These are phyloP conservation scores for Dalbergia cultrata DNA, from an alignment of 306 rosid genomes.

Conservation along the genomic window DNA sequence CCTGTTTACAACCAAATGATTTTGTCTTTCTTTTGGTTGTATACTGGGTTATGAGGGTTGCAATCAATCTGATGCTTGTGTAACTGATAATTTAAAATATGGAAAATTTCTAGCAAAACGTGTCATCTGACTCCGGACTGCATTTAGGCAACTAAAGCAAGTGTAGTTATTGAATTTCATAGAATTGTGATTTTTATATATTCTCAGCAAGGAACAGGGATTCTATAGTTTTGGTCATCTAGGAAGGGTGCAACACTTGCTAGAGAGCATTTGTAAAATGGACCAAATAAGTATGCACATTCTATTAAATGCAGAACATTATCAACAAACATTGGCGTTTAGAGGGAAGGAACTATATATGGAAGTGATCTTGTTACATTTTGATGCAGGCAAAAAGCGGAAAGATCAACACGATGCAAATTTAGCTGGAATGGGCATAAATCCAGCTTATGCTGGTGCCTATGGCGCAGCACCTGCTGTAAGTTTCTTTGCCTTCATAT, in stretches of 20 bases:
- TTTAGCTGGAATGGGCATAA: conserved; percentile 82
- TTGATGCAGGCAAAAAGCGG: conserved; percentile 77
- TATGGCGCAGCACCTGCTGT: conserved; percentile 85
- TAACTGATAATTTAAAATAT: not conserved
- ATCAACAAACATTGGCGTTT: conserved; percentile 10
- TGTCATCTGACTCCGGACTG: not conserved
- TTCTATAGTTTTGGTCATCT: conserved; percentile 25
- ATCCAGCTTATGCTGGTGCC: conserved; percentile 85
- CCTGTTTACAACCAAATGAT: conserved; percentile 18
- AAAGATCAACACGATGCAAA: conserved; percentile 91
- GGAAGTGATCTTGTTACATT: conserved; percentile 25
- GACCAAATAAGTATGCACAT: conserved; percentile 2
- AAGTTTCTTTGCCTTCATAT: conserved; percentile 50
- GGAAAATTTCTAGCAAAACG: conserved; percentile 7
- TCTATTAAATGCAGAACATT: not conserved
- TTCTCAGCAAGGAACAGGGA: not conserved
- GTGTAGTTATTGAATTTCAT: conserved; percentile 6
- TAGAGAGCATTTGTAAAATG: conserved; percentile 1
- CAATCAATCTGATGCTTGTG: conserved; percentile 16
- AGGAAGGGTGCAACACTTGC: conserved; percentile 22
- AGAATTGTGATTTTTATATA: not conserved
- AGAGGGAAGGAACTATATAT: not conserved
- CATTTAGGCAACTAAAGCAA: conserved; percentile 2
- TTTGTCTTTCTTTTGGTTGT: not conserved
- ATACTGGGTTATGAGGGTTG: not conserved